Base-by-base conservation (phyloP, 2,329 filamentous ascomycete genomes). In the Raffaelea arxii region DNA sequence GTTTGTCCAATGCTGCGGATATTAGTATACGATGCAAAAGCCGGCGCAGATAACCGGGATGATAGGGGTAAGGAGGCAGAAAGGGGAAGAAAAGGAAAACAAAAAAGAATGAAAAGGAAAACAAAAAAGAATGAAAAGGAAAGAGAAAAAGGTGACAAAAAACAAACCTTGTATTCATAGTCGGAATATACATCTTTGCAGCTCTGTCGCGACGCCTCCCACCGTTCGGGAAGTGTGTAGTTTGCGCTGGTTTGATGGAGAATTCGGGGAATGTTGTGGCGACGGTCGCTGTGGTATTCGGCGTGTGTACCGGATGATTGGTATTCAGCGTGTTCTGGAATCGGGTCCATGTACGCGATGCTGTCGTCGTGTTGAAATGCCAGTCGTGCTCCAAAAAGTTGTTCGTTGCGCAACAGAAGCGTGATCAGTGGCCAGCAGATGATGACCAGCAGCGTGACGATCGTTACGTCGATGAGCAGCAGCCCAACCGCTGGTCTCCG, bases 1-100 rank as follows among this genome's bases (percentile, higher is more conserved):
- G 56, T 88, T 80, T 7, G 84, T 88, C 86, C 86, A 92, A 19
- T 90, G 73, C 81, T 86, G 44, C 4, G 11, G 5, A 6, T 10
- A 32, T 16, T 10, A 32, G 27, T 32, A 32, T 32, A 16, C 27
- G 10, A 32, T 10, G 27, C 27, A 16, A 9, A 32, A 32, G 16
- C 27, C 16, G 27, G 10, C 27, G 27, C 9, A 16, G 27, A 32
- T 32, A 9, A 16, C 27, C 10, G 27, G 27, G 10, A 9, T 16
- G 16, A 32, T 32, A 14, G 14, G 3, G 6, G 21, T 42, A 21
- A 46, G 37, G 25, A 41, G 21, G 21, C 14, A 35, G 11, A 24
- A 4, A 23, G 16, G 27, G 27, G 27, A 9, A 10, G 9, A 32
- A 9, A 30, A 16, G 9, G 27, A 9, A 9, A 30, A 16, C 27